Evolutionary conservation across 371 early-diverging fungal genomes (phyloP).

Genomic region (Nematocida displodere): DNA sequence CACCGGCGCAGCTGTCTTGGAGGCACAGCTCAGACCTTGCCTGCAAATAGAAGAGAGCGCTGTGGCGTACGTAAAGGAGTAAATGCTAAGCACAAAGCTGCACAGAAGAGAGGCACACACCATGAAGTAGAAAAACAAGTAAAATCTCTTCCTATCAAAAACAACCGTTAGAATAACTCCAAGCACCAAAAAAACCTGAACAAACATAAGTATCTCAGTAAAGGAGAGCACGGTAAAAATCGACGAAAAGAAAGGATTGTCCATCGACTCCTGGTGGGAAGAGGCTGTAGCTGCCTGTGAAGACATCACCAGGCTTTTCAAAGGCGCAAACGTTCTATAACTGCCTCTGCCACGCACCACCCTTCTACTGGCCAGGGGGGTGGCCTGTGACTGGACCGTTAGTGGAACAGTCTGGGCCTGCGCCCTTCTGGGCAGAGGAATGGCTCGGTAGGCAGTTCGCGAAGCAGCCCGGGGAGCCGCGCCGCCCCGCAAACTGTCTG

Average conservation of each 20-base stretch:
- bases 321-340: no score
- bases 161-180: slow-evolving; percentile 10
- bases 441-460: no score
- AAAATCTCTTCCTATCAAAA: slow-evolving; percentile 18
- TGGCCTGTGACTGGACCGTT: no score
- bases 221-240: not conserved
- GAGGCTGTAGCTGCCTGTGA: no score
- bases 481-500: no score
- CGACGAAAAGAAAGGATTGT: slow-evolving; percentile 13
- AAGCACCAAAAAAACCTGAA: slow-evolving; percentile 39
- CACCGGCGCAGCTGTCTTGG: not conserved
- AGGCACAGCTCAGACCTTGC: slow-evolving; percentile 11
- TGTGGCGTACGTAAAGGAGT: slow-evolving; percentile 18
- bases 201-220: slow-evolving; percentile 24
- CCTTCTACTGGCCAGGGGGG: no score
- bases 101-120: not conserved
- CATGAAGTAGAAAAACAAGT: slow-evolving; percentile 8
- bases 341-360: no score
- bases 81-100: slow-evolving; percentile 8
- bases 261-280: no score
- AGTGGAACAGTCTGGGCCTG: no score
- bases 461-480: no score
- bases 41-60: slow-evolving; percentile 9
- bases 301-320: no score
- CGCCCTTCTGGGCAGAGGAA: no score